Base-by-base conservation (phyloP, 345 rosid species). In the Streptanthus diversifolius region DNA sequence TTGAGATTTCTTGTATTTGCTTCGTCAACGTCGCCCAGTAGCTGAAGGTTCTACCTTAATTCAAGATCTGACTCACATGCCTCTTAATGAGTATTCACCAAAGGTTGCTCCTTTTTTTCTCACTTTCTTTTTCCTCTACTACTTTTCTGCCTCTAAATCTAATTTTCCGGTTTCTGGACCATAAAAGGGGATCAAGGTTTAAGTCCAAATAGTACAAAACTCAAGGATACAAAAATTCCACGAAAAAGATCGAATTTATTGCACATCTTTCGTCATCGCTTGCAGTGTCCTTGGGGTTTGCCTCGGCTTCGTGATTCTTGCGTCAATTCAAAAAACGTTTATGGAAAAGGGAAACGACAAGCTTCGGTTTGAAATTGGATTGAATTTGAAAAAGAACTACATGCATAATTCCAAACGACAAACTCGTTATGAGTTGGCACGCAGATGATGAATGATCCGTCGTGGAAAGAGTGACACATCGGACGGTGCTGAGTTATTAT, bases 381-480 rank as follows among this genome's bases (percentile, higher is more conserved):
- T 64, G 64, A 44, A 64, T 71, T 74, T 59, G 45, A 32, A 55
- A 62, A 17, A 17, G 35, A 19, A 10, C 15, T 9, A 49, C 75
- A 45, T 76, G 72, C 76, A 70, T 64, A 64, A 13, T 12, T 54
- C 60, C 71, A 76, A 69, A 69, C 12, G 41, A 24, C 65, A 2
- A n/a, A n/a, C n/a, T 61, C 35, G 17, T 9, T 53, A 13, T 64
- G 76, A 47, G 71, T 55, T 70, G 75, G 66, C 80, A 76, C 75
- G 59, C 75, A 44, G 14, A 60, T 18, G 45, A 27, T 59, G 59
- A 27, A 1, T 33, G 8, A 52, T 55, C 76, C 62, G 62, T 49
- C 61, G 75, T 72, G 77, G 32, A 44, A 64, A 5, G 32, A n/a
- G 71, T 65, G 76, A 77, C 76, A 77, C 68, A 77, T 77, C 76